A percentile compares a stretch with the other conserved stretches of the same genome.
Conservation (phyloP, 441 rosid genomes). For the Pelargonium hybrid region DNA sequence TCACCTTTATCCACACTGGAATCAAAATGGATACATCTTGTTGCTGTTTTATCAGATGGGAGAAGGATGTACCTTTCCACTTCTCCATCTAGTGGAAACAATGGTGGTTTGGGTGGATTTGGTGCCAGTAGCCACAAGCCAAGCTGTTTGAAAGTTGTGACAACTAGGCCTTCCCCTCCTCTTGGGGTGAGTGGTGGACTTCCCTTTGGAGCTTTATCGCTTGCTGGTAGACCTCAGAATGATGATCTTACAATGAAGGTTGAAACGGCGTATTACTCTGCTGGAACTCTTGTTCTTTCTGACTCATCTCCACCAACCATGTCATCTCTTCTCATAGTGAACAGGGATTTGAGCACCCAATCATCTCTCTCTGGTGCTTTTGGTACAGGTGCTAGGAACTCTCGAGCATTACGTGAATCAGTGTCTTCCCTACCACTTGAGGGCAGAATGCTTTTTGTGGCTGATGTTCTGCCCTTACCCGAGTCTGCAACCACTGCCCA, state of each 20-base stretch:
- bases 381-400: constrained; percentile 57
- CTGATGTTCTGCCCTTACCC: constrained; percentile 74
- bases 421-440: constrained; percentile 83
- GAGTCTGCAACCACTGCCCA: constrained; percentile 67
- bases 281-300: constrained; percentile 85
- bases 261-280: constrained; percentile 71
- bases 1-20: constrained; percentile 75
- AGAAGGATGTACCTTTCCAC: constrained; percentile 93
- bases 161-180: constrained; percentile 92
- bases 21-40: constrained; percentile 86
- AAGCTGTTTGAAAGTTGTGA: constrained; percentile 79
- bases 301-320: constrained; percentile 79
- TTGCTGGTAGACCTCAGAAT: constrained; percentile 58
- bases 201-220: constrained; percentile 68
- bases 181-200: constrained; percentile 79
- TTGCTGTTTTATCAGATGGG: constrained; percentile 89
- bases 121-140: constrained; percentile 45
- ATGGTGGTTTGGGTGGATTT: constrained; percentile 55
- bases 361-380: constrained; percentile 47
- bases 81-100: constrained; percentile 54
- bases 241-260: constrained; percentile 81
- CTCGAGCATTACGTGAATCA: constrained; percentile 70
- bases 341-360: constrained; percentile 69
- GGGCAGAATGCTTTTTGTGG: constrained; percentile 96
- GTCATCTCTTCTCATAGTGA: constrained; percentile 80